Evolutionary conservation across 1,284 basidiomycete species (phyloP).

Genomic region (Chondrostereum purpureum): DNA sequence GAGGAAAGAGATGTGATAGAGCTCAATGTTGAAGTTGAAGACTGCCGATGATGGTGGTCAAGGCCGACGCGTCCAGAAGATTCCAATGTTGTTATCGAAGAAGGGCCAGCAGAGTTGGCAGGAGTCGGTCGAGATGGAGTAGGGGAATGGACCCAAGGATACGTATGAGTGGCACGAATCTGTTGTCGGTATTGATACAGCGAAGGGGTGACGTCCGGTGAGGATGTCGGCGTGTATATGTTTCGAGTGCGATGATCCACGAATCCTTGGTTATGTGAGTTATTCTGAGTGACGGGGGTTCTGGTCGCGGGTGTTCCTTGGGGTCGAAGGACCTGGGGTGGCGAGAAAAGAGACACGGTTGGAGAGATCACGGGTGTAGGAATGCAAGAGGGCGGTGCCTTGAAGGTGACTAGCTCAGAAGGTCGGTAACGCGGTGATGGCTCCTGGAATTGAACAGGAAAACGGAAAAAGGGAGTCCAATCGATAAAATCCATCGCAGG

Average conservation of each 20-base stretch:
- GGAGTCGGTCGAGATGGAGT: neutral
- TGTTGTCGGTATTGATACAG: neutral
- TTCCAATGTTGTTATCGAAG: neutral
- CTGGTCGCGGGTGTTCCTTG: too few relatives aligned
- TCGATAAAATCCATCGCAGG: neutral
- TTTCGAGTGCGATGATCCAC: too few relatives aligned
- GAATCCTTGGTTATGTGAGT: too few relatives aligned
- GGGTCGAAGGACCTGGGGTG: neutral
- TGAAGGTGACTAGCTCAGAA: neutral
- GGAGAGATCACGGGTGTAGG: neutral
- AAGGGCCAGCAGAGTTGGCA: neutral
- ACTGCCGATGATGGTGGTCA: neutral
- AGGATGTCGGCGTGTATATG: too few relatives aligned
- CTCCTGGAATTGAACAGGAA: neutral
- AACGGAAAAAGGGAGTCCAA: neutral
- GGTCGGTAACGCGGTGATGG: neutral
- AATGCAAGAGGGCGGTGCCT: neutral
- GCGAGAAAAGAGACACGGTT: neutral
- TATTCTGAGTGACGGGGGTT: neutral
- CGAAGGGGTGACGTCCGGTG: neutral
- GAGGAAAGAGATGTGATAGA: neutral
- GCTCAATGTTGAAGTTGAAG: neutral
- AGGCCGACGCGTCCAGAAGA: neutral
- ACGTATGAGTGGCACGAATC: neutral
- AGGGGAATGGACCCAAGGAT: neutral